A percentile compares a stretch with the other conserved stretches of the same genome.
These are phyloP conservation scores for Pyricularia grisea DNA, from an alignment of 2,329 filamentous ascomycete species.

Conservation along the genomic window DNA sequence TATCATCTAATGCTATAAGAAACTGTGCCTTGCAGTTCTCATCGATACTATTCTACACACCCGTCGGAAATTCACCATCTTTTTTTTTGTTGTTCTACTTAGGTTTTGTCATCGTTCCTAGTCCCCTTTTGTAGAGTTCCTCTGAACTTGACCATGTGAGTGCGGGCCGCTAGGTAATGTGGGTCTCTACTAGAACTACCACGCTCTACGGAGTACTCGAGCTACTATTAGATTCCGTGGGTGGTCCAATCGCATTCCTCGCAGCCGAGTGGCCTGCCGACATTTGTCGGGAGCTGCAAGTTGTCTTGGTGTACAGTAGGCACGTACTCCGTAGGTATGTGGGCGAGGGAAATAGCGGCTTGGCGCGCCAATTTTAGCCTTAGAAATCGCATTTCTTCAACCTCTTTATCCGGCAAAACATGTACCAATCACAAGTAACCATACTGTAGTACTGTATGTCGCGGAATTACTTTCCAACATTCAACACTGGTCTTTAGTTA, in stretches of 20 bases:
- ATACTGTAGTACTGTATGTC: not conserved
- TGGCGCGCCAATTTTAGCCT: not conserved
- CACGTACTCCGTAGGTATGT: too few relatives aligned
- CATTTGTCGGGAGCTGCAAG: not conserved
- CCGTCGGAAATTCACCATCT: not conserved
- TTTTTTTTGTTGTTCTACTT: not conserved
- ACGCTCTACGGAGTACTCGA: not conserved
- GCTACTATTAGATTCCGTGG: not conserved
- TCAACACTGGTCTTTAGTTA: not conserved
- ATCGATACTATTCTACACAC: not conserved
- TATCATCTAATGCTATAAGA: not conserved
- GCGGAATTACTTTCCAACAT: too few relatives aligned
- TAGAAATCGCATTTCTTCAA: not conserved
- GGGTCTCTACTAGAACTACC: not conserved
- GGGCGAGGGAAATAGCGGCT: not conserved
- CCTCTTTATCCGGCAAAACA: not conserved
- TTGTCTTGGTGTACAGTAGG: not conserved
- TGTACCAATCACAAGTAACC: not conserved
- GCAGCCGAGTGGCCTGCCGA: not conserved
- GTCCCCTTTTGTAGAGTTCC: not conserved
- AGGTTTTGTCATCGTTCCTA: not conserved
- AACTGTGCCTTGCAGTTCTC: not conserved
- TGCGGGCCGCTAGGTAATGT: not conserved
- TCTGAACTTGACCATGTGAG: not conserved
- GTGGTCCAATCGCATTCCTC: not conserved